These are phyloP conservation scores for Neurospora sp. DNA, from an alignment of 495 filamentous ascomycete species.

Conservation along the genomic window DNA sequence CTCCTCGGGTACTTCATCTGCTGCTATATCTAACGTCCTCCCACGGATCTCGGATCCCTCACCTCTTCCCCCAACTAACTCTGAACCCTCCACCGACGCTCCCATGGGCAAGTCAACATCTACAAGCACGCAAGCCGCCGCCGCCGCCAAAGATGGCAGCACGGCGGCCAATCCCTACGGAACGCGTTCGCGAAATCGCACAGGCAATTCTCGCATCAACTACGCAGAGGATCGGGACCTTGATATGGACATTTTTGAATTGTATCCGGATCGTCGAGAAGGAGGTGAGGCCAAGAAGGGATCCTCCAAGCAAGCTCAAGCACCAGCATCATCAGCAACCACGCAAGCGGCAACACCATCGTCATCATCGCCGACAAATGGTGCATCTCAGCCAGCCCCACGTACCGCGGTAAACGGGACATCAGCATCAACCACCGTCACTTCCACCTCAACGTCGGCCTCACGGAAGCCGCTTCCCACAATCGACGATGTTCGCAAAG, in stretches of 20 bases:
- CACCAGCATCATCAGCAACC: conserved; percentile 19
- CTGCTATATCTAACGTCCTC: conserved; percentile 12
- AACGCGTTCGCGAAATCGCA: conserved; percentile 87
- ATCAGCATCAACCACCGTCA: neutral
- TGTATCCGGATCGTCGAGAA: conserved; percentile 38
- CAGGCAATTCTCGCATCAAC: conserved; percentile 70
- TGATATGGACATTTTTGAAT: conserved; percentile 65
- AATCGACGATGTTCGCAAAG: conserved; percentile 20
- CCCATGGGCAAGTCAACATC: conserved; percentile 34
- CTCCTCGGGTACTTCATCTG: conserved; percentile 5
- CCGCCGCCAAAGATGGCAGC: conserved; percentile 27
- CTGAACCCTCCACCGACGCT: conserved; percentile 10
- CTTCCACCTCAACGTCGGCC: neutral
- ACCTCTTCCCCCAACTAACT: conserved; percentile 7
- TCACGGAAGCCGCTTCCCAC: conserved; percentile 23
- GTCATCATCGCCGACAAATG: neutral
- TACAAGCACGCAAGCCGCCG: conserved; percentile 24
- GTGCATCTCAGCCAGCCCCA: neutral
- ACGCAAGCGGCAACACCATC: conserved; percentile 1
- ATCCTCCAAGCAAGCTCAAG: conserved; percentile 25
- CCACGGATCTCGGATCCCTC: conserved; percentile 22
- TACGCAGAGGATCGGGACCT: conserved; percentile 95
- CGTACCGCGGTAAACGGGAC: neutral
- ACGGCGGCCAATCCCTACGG: conserved; percentile 66
- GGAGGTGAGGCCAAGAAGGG: conserved; percentile 36